Evolutionary conservation across 192 early-diverging fungal genomes (phyloP).

Genomic region (Backusella psychrophila): DNA sequence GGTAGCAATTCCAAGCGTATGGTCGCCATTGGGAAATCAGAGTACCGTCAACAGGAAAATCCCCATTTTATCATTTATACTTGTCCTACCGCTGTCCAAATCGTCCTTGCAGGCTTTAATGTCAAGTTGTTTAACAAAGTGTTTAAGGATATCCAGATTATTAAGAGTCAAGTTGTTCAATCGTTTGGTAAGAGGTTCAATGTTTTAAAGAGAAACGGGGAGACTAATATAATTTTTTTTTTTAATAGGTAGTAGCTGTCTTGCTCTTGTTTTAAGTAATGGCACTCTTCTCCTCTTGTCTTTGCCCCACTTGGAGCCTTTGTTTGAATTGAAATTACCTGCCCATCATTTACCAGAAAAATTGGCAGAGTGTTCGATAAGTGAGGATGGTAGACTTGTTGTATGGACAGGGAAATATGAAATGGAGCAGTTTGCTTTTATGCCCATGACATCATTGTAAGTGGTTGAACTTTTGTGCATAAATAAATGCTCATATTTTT

Average conservation of each 20-base stretch:
- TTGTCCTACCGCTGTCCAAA: not conserved
- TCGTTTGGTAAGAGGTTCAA: conserved; percentile 2
- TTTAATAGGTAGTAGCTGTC: conserved; percentile 11
- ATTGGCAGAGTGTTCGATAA: conserved; percentile 16
- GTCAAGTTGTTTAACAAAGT: conserved; percentile 15
- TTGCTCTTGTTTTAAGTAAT: conserved; percentile 9
- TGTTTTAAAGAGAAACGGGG: not conserved
- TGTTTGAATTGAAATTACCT: conserved; percentile 10
- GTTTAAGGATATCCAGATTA: conserved; percentile 10
- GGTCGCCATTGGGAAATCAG: not conserved
- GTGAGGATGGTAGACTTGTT: conserved; percentile 30
- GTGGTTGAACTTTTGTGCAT: not conserved
- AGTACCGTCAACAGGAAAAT: conserved; percentile 18
- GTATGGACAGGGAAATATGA: conserved; percentile 30
- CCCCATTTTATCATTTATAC: conserved; percentile 29
- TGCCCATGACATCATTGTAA: conserved; percentile 22
- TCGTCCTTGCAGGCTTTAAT: conserved; percentile 18
- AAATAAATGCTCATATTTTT: too few species aligned
- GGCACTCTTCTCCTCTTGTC: conserved; percentile 24
- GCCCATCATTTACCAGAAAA: not conserved
- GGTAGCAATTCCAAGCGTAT: conserved; percentile 7
- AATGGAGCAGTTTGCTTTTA: conserved; percentile 22
- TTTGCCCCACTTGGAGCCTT: conserved; percentile 20
- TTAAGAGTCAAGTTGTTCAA: conserved; percentile 7
- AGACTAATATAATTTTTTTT: not conserved